Conservation (phyloP, 495 filamentous ascomycete genomes). For the Penicillium maclennaniae region DNA sequence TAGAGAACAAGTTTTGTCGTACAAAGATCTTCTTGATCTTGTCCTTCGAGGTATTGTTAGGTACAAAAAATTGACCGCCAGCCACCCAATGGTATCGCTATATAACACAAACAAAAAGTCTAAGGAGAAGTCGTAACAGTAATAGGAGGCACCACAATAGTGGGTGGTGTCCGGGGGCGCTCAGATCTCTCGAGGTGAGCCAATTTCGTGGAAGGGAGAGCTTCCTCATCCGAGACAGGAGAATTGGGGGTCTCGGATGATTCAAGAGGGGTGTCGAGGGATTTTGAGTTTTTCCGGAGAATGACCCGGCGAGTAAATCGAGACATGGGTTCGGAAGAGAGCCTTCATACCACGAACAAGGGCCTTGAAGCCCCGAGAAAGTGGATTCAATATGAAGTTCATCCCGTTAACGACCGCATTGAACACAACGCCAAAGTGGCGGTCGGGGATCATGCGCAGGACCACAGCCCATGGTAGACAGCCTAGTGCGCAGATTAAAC, state of each 20-base stretch:
- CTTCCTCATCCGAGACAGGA: constrained; percentile 12
- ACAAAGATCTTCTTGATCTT: neutral
- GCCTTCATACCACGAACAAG: constrained; percentile 16
- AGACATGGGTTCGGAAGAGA: constrained; percentile 19
- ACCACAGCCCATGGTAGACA: constrained; percentile 72
- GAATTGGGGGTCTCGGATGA: neutral
- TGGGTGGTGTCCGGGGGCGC: constrained; percentile 16
- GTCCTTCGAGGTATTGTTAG: neutral
- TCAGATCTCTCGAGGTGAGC: constrained; percentile 15
- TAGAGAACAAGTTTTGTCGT: too few relatives aligned
- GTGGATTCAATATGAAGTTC: constrained; percentile 27
- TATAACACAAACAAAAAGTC: neutral
- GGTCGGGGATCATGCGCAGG: constrained; percentile 65
- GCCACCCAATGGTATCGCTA: neutral
- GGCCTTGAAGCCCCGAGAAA: constrained; percentile 20
- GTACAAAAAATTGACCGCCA: neutral
- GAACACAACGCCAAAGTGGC: constrained; percentile 46
- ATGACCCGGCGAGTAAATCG: constrained; percentile 21
- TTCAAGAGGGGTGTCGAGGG: neutral
- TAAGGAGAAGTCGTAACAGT: constrained; percentile 34
- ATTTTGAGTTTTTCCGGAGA: neutral
- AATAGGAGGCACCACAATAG: constrained; percentile 33
- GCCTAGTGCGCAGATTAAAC: constrained; percentile 63
- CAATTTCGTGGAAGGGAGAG: constrained; percentile 7
- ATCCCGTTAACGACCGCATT: constrained; percentile 25